These are phyloP conservation scores for Sanghuangporus baumii DNA, from an alignment of 1,284 basidiomycete species.

Conservation along the genomic window DNA sequence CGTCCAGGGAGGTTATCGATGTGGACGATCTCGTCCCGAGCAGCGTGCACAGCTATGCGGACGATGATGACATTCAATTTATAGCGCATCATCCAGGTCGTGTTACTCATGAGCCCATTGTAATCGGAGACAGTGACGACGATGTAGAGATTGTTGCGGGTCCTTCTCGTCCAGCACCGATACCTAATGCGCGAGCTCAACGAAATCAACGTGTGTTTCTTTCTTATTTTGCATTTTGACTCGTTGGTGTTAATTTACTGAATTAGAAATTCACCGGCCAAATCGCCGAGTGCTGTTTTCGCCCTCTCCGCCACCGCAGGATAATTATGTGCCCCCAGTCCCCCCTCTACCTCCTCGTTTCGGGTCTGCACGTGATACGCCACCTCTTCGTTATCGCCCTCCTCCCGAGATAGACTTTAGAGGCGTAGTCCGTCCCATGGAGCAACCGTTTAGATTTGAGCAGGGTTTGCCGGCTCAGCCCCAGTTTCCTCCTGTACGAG, in stretches of 20 bases:
- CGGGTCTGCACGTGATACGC: slow-evolving; percentile 10
- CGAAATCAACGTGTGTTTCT: not conserved
- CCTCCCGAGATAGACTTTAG: slow-evolving; percentile 18
- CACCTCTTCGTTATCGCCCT: slow-evolving; percentile 22
- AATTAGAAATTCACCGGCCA: not conserved
- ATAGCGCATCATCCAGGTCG: not conserved
- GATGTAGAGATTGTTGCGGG: slow-evolving; percentile 24
- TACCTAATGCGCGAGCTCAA: slow-evolving; percentile 17
- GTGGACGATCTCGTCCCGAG: slow-evolving; percentile 5
- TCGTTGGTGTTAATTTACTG: not conserved
- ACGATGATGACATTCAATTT: slow-evolving; percentile 26
- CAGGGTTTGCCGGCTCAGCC: slow-evolving; percentile 17
- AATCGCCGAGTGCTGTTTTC: slow-evolving; percentile 31
- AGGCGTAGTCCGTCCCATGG: slow-evolving; percentile 36
- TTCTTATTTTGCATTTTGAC: not conserved
- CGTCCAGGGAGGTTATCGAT: slow-evolving; percentile 12
- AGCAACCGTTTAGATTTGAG: slow-evolving; percentile 43
- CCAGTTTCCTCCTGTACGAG: slow-evolving; percentile 20
- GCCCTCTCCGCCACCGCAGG: slow-evolving; percentile 36
- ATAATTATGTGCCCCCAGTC: slow-evolving; percentile 25
- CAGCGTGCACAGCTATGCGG: slow-evolving; percentile 18
- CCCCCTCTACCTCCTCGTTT: slow-evolving; percentile 38
- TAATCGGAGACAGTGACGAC: slow-evolving; percentile 32
- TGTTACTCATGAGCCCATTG: slow-evolving; percentile 27
- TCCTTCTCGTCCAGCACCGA: slow-evolving; percentile 1